Conservation (phyloP, 1,139 yeast genomes). For the Saccharomyces hybrid region DNA sequence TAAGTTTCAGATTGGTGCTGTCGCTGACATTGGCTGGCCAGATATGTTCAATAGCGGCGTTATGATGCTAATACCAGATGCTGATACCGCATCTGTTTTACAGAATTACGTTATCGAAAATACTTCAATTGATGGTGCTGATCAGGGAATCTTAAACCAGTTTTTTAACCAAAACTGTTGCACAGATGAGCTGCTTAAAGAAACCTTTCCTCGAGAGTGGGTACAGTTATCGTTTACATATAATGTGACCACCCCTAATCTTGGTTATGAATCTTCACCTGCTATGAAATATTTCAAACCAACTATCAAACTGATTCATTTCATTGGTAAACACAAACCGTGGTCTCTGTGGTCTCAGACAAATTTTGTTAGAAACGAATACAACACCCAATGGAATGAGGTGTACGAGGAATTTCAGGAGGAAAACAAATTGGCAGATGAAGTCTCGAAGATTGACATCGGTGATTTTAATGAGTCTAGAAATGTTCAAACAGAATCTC, state of each 20-base stretch:
- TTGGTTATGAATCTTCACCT: conserved; percentile 79
- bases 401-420: conserved; percentile 16
- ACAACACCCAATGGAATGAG: conserved; percentile 16
- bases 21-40: conserved; percentile 94
- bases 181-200: background rate
- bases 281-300: conserved; percentile 55
- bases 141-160: conserved; percentile 86
- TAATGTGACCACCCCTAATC: conserved; percentile 71
- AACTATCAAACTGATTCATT: conserved; percentile 62
- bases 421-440: conserved; percentile 1
- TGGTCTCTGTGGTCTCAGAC: conserved; percentile 42
- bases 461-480: background rate
- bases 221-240: conserved; percentile 66
- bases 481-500: too few relatives aligned
- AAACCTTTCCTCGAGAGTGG: conserved; percentile 40
- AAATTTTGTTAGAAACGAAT: conserved; percentile 10
- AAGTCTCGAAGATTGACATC: background rate
- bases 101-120: conserved; percentile 33
- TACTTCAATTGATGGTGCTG: conserved; percentile 88
- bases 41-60: conserved; percentile 92
- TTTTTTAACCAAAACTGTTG: conserved; percentile 43
- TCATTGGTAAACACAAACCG: conserved; percentile 76
- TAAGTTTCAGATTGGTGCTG: conserved; percentile 49
- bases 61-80: conserved; percentile 57
- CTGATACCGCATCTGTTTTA: conserved; percentile 40